Base-by-base conservation (phyloP, 2,329 filamentous ascomycete genomes). In the Botrytis squamosa region DNA sequence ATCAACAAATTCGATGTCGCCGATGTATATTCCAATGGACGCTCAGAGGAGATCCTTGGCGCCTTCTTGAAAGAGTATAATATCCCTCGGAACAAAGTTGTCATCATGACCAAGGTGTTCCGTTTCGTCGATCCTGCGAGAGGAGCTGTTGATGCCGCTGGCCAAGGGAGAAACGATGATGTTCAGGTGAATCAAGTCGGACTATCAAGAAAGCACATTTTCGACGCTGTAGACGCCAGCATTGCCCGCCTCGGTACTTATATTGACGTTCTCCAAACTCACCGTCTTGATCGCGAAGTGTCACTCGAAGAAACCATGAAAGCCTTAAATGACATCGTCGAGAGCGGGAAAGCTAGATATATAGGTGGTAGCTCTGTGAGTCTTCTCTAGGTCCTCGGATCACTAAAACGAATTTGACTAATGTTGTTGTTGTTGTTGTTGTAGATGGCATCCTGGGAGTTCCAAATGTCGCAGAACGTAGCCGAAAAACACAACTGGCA, bases 111-210 rank as follows among this genome's bases (percentile, higher is more conserved):
- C 49, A 52, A 52, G 0, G 25, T n/a, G 0, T 52, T 52, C 22
- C 0, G n/a, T n/a, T 52, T 52, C 6, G 49, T 52, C 0, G 25
- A 52, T 1, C 49, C 49, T 52, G 49, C 4, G 49, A 52, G 25
- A 52, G 49, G 49, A 52, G 25, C 49, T n/a, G 25, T n/a, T 52
- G 49, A 52, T n/a, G 25, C 49, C 49, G 49, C 49, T 52, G 49
- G 49, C 0, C 25, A 52, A n/a, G 49, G 25, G 0, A 52, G 0
- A n/a, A 52, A 52, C 2, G 25, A 52, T n/a, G 25, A 0, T 16
- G 49, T 0, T 52, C 10, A 52, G 10, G 49, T n/a, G 22, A n/a
- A 52, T 52, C 25, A 52, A 52, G 49, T 52, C 25, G 49, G 49
- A 14, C 49, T 52, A 3, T 52, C 49, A n/a, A 52, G 25, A 52